Conservation (phyloP, 495 filamentous ascomycete genomes). For the Hyaloscypha finlandica region DNA sequence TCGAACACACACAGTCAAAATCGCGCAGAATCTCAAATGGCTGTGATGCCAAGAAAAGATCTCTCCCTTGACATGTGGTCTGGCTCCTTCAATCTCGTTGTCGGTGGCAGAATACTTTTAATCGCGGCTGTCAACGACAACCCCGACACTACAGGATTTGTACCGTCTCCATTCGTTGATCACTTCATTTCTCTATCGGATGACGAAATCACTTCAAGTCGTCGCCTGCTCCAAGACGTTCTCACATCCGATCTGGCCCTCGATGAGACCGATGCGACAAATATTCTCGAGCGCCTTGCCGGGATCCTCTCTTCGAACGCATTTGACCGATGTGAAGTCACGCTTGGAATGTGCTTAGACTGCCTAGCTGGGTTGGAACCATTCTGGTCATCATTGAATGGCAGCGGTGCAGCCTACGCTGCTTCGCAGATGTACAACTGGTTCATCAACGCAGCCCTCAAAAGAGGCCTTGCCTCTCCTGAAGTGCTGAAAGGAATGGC, state of each 20-base stretch:
- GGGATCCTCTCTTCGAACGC: conserved; percentile 28
- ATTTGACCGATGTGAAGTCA: conserved; percentile 68
- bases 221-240: conserved; percentile 51
- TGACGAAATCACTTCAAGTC: conserved; percentile 52
- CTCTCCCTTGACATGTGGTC: conserved; percentile 45
- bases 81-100: conserved; percentile 50
- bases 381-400: conserved; percentile 55
- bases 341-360: conserved; percentile 67
- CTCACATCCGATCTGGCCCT: conserved; percentile 46
- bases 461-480: conserved; percentile 64
- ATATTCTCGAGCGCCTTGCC: conserved; percentile 46
- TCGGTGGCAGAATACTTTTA: conserved; percentile 41
- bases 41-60: conserved; percentile 49
- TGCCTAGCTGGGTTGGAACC: conserved; percentile 64
- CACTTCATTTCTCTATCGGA: conserved; percentile 59
- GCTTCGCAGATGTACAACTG: conserved; percentile 79
- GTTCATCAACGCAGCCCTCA: conserved; percentile 66
- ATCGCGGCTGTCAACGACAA: conserved; percentile 42
- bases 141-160: conserved; percentile 37
- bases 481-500: conserved; percentile 66
- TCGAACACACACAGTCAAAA: conserved; percentile 54
- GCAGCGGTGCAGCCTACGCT: conserved; percentile 54
- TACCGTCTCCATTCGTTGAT: conserved; percentile 51
- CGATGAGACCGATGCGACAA: conserved; percentile 41
- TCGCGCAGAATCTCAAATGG: conserved; percentile 36